A percentile compares a stretch with the other conserved stretches of the same genome.
Conservation (phyloP, 495 filamentous ascomycete genomes). For the Astrocystis sublimbata region DNA sequence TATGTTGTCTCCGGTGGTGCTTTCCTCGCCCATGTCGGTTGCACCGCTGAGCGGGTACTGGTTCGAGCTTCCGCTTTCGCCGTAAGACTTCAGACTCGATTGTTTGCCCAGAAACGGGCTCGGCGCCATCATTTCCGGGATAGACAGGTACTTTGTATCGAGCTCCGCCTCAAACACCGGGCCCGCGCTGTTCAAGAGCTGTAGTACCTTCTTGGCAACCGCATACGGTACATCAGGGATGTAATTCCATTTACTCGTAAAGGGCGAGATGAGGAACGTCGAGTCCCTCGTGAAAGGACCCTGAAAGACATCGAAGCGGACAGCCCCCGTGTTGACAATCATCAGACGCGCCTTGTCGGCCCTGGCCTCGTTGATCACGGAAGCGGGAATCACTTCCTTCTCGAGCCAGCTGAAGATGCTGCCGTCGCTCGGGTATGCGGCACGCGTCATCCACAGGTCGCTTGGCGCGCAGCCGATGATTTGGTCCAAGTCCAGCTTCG, state of each 20-base stretch:
- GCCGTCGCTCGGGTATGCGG: slow-evolving; percentile 64
- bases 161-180: slow-evolving; percentile 49
- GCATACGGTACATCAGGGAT: slow-evolving; percentile 77
- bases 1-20: slow-evolving; percentile 25
- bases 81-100: neutral
- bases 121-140: slow-evolving; percentile 42
- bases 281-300: slow-evolving; percentile 85
- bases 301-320: slow-evolving; percentile 94
- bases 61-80: neutral
- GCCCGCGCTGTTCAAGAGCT: slow-evolving; percentile 71
- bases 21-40: slow-evolving; percentile 10
- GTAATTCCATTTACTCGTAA: slow-evolving; percentile 76
- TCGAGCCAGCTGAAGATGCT: slow-evolving; percentile 85
- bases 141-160: slow-evolving; percentile 38
- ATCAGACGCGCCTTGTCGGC: slow-evolving; percentile 59
- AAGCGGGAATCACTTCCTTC: slow-evolving; percentile 66
- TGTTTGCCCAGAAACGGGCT: slow-evolving; percentile 17
- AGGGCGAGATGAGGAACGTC: slow-evolving; percentile 83
- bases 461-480: slow-evolving; percentile 80
- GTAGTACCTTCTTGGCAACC: slow-evolving; percentile 67
- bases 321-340: slow-evolving; percentile 83
- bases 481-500: slow-evolving; percentile 68
- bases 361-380: slow-evolving; percentile 45
- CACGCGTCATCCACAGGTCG: slow-evolving; percentile 76
- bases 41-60: slow-evolving; percentile 4